Percentiles rank a stretch among this genome's conserved stretches.
Conservation (phyloP, 1,284 basidiomycete genomes). For the Tylopilus sp. region DNA sequence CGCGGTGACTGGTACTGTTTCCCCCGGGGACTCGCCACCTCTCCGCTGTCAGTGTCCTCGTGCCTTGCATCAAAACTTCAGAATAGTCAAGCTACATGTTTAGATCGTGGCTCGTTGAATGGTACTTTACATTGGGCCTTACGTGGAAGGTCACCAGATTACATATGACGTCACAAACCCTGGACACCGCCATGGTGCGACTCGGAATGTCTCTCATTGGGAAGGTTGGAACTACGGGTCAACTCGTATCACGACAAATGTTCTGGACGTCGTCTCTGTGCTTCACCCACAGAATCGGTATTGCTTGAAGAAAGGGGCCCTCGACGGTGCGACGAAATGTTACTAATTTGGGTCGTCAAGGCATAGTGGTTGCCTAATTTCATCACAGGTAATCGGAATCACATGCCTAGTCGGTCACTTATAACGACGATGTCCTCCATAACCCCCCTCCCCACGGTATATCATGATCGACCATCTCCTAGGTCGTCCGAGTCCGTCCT, state of each 20-base stretch:
- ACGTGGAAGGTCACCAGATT: no score
- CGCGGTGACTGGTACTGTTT: no score
- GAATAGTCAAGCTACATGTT: no score
- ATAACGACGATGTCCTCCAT: slow-evolving; percentile 9
- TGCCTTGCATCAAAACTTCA: no score
- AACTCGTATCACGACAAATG: not conserved
- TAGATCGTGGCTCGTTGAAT: no score
- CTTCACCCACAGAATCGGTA: no score
- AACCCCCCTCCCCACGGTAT: slow-evolving; percentile 8
- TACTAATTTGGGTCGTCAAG: slow-evolving; percentile 2
- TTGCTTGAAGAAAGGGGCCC: not conserved
- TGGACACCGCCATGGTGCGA: not conserved
- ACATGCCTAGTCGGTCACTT: slow-evolving; percentile 33
- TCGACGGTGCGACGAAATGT: not conserved
- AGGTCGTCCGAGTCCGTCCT: slow-evolving; percentile 71
- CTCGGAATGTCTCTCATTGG: not conserved
- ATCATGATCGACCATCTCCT: slow-evolving; percentile 82
- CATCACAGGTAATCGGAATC: slow-evolving; percentile 21
- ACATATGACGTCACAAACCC: not conserved
- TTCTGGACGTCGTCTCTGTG: no score
- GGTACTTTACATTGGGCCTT: no score
- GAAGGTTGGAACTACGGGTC: not conserved
- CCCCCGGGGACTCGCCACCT: no score
- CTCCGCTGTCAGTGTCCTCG: no score
- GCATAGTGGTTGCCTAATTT: not conserved